phyloP scores from a whole-genome alignment of 1,284 basidiomycete genomes.

The Cryptococcus sp. region DNA sequence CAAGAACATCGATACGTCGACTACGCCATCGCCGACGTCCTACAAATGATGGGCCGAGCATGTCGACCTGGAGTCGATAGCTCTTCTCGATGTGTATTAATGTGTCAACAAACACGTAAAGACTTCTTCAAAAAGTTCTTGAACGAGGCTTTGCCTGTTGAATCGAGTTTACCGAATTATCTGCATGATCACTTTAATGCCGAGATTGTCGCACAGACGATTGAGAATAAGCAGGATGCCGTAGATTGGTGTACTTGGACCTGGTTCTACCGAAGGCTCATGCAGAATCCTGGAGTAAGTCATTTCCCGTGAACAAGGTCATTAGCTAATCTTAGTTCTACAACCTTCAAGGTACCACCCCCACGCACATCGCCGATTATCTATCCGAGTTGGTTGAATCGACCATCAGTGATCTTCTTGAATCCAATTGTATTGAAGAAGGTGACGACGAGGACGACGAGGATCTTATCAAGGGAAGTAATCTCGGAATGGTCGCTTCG shows the following conservation, averaged over 20 bases:
- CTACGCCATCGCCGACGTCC: slow-evolving; percentile 93
- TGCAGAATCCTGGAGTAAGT: slow-evolving; percentile 64
- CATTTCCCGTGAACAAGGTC: neutral
- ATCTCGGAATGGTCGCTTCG: slow-evolving; percentile 92
- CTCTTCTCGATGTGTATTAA: slow-evolving; percentile 84
- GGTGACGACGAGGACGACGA: slow-evolving; percentile 79
- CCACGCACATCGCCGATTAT: slow-evolving; percentile 88
- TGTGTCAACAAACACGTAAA: slow-evolving; percentile 95
- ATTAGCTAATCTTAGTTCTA: slow-evolving; percentile 58
- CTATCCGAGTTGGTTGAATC: slow-evolving; percentile 93
- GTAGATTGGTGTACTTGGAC: slow-evolving; percentile 61
- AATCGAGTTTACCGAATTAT: slow-evolving; percentile 82
- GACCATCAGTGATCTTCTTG: slow-evolving; percentile 83
- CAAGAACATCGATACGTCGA: slow-evolving; percentile 96
- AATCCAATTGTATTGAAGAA: slow-evolving; percentile 91
- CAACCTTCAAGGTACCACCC: slow-evolving; percentile 87
- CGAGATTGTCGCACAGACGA: slow-evolving; percentile 96
- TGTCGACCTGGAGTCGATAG: slow-evolving; percentile 83
- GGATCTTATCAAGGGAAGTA: slow-evolving; percentile 65
- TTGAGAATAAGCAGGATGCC: slow-evolving; percentile 97
- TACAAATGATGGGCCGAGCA: slow-evolving; percentile 98
- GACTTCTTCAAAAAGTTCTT: slow-evolving; percentile 99
- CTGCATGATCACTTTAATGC: slow-evolving; percentile 97
- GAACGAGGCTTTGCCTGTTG: slow-evolving; percentile 94
- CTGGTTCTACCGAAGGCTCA: slow-evolving; percentile 88